These are phyloP conservation scores for Meyerozyma smithsonii DNA, from an alignment of 1,139 yeast species.

Conservation along the genomic window DNA sequence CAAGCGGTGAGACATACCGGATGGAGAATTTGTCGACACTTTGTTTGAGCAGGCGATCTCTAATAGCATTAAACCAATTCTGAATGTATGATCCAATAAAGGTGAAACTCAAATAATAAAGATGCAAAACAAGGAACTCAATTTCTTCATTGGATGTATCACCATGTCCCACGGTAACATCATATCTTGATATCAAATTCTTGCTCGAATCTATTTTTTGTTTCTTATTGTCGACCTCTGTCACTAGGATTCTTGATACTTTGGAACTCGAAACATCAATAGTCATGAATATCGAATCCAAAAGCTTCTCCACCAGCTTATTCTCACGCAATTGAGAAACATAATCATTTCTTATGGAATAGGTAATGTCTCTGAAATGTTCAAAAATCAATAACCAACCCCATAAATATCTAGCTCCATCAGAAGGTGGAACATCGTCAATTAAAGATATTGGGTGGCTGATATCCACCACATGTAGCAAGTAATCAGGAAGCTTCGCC, in stretches of 20 bases:
- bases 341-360: conserved; percentile 57
- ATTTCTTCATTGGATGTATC: conserved; percentile 19
- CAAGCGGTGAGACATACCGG: conserved; percentile 56
- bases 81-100: conserved; percentile 66
- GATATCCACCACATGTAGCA: conserved; percentile 22
- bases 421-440: conserved; percentile 31
- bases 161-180: conserved; percentile 15
- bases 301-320: conserved; percentile 42
- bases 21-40: conserved; percentile 61
- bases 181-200: conserved; percentile 18
- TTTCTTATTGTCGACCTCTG: conserved; percentile 6
- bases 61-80: conserved; percentile 63
- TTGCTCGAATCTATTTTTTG: conserved; percentile 8
- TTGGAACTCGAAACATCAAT: conserved; percentile 37
- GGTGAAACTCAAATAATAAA: conserved; percentile 53
- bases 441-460: conserved; percentile 11
- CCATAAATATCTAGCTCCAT: conserved; percentile 51
- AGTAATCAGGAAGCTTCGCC: conserved; percentile 30
- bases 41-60: conserved; percentile 53
- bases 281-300: conserved; percentile 48
- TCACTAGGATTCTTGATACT: conserved; percentile 24
- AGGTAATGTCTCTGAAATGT: conserved; percentile 64
- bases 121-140: conserved; percentile 43
- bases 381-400: conserved; percentile 63
- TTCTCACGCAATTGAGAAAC: conserved; percentile 50